Conservation (phyloP, 371 early-diverging fungal genomes). For the Massospora cicadina region DNA sequence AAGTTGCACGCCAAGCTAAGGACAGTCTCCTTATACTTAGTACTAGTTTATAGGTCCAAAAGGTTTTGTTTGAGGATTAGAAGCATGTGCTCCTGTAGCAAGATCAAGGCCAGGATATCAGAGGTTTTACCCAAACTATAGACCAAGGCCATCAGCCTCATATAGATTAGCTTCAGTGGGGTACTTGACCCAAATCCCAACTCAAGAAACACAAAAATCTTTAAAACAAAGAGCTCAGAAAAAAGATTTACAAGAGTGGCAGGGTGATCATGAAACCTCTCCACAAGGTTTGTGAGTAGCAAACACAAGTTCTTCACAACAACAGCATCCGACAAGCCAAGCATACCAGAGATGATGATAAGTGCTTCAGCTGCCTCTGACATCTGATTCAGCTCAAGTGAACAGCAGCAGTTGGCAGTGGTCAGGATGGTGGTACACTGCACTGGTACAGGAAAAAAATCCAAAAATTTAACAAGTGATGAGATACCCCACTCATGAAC, state of each 20-base stretch:
- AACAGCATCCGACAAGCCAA: background rate
- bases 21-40: background rate
- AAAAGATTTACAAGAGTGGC: background rate
- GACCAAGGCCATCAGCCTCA: background rate
- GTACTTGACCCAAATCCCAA: background rate
- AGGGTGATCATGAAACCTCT: background rate
- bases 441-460: slow-evolving; percentile 72
- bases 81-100: background rate
- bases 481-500: slow-evolving; percentile 57
- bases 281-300: background rate
- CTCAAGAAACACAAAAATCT: background rate
- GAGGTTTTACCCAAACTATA: background rate
- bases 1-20: background rate
- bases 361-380: background rate
- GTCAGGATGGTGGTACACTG: slow-evolving; percentile 69
- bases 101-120: background rate
- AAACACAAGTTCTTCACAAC: background rate
- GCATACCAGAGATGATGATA: background rate
- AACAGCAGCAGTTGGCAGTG: slow-evolving; percentile 58
- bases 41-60: background rate
- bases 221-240: background rate
- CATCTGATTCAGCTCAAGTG: slow-evolving; percentile 18
- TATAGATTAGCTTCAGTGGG: background rate
- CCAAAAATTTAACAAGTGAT: slow-evolving; percentile 67
- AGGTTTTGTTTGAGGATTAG: background rate